Evolutionary conservation across 176 grass and related monocot species (phyloP), one percentile per base, ranked within the genome.

Genomic region (Zoysia pacifica): DNA sequence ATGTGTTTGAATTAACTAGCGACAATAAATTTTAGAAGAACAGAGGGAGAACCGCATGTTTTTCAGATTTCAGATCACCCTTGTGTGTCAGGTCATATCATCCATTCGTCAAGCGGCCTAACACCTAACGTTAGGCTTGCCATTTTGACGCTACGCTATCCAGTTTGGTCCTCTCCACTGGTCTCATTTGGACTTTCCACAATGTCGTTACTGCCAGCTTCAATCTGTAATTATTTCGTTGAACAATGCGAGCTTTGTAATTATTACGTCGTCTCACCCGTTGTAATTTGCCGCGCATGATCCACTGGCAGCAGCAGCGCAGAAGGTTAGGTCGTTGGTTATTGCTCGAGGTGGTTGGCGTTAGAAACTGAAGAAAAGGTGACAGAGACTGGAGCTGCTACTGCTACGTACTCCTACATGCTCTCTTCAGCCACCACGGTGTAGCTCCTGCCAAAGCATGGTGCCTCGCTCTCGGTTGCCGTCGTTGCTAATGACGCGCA

Each of bases 41-140:
- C 28, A 28, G 28, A 0, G 28, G 28, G 28, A 28, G 28, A 28
- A 28, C 28, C 0, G 28, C 28, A 28, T 28, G 28, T 28, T 28
- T 28, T 28, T 28, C 48, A 39, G 58, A 19, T 50, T 72, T 72
- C 41, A 16, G 69, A 14, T 49, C 66, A n/a, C 19, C 8, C 35
- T 5, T 78, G 75, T 40, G 79, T 62, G 79, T 65, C 79, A 62
- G 13, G 79, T 73, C 79, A 49, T 62, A 7, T 42, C 45, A n/a
- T 28, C 28, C 28, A 72, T 64, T 65, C 36, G 18, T 59, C 10
- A 10, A 74, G 38, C 60, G 36, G 73, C 73, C 64, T 70, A 84
- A 74, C 0, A 66, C 73, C 82, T 77, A 84, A 84, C 36, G 11
- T 84, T 84, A 84, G 73, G 82, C 47, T 58, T 45, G 16, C 18